Conservation (phyloP, 177 flowering plant species). For the Vitis hybrid region DNA sequence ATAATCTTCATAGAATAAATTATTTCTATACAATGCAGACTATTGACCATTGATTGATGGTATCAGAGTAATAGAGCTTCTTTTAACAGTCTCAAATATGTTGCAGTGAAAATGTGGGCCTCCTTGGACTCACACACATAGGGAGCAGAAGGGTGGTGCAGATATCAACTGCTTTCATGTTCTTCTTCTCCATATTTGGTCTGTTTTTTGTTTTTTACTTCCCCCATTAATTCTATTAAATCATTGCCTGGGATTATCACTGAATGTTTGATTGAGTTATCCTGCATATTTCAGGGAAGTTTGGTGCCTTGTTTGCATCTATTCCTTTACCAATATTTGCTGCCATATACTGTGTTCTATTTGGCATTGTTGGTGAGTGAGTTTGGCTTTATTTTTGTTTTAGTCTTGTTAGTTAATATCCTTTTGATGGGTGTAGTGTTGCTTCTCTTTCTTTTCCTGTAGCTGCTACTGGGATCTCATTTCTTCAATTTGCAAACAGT, state of each 20-base stretch:
- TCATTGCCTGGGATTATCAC: background rate
- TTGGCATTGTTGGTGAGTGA: constrained; percentile 85
- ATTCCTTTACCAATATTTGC: constrained; percentile 92
- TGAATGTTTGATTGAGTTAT: constrained; percentile 4
- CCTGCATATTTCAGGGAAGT: constrained; percentile 64
- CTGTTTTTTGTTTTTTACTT: constrained; percentile 16
- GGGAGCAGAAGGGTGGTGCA: constrained; percentile 97
- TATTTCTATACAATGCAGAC: too few species aligned
- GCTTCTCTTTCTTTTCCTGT: constrained; percentile 9
- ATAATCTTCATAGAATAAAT: too few species aligned
- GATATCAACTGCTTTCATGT: constrained; percentile 87
- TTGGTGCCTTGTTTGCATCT: constrained; percentile 94
- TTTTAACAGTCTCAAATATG: background rate
- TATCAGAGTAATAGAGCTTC: too few species aligned
- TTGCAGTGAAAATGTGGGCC: constrained; percentile 95
- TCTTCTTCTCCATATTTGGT: constrained; percentile 97
- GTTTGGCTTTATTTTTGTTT: background rate
- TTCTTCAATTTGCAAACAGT: constrained; percentile 72
- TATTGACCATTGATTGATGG: too few species aligned
- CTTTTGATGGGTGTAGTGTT: background rate
- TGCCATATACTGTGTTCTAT: constrained; percentile 85
- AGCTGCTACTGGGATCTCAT: constrained; percentile 93
- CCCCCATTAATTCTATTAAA: background rate
- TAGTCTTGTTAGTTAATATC: background rate
- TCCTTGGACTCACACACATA: constrained; percentile 86